Percentiles rank a stretch among this genome's conserved stretches.
Evolutionary conservation across 352 stramenopile genomes (phyloP).

Genomic region (Globisporangium sylvaticum): DNA sequence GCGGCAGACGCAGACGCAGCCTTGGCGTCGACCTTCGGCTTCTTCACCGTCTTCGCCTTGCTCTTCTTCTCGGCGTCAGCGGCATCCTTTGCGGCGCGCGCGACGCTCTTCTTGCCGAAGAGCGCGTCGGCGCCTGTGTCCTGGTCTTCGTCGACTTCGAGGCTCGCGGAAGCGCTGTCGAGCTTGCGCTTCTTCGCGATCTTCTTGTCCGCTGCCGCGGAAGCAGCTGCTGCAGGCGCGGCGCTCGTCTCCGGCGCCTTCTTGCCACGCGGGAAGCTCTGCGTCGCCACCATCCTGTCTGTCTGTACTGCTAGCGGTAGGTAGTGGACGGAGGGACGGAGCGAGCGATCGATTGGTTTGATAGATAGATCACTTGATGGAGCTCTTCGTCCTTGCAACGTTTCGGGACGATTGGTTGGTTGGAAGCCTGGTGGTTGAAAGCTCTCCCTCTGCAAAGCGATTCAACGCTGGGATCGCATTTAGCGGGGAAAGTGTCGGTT

Average conservation of each 20-base stretch:
- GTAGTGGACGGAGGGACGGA: background rate
- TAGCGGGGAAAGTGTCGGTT: background rate
- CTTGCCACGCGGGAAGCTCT: constrained; percentile 74
- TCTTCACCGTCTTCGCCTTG: constrained; percentile 30
- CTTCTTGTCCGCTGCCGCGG: constrained; percentile 9
- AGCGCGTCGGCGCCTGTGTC: constrained; percentile 48
- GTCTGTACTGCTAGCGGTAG: too few species aligned
- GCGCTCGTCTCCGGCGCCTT: constrained; percentile 24
- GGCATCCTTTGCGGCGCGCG: constrained; percentile 11
- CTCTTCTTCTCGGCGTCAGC: constrained; percentile 19
- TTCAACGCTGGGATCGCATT: background rate
- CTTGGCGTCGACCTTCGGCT: constrained; percentile 13
- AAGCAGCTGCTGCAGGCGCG: background rate
- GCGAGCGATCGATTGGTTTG: constrained; percentile 8
- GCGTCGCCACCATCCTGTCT: constrained; percentile 26
- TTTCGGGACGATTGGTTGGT: constrained; percentile 14
- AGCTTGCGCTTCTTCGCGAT: constrained; percentile 48
- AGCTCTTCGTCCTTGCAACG: constrained; percentile 8
- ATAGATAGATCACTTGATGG: background rate
- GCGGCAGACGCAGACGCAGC: constrained; percentile 12
- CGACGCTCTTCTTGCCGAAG: constrained; percentile 76
- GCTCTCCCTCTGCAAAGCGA: background rate
- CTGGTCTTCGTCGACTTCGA: constrained; percentile 25
- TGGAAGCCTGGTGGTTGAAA: background rate
- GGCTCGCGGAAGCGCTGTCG: constrained; percentile 18